These are phyloP conservation scores for Corymbia citriodora DNA, from an alignment of 441 rosid species.

Conservation along the genomic window DNA sequence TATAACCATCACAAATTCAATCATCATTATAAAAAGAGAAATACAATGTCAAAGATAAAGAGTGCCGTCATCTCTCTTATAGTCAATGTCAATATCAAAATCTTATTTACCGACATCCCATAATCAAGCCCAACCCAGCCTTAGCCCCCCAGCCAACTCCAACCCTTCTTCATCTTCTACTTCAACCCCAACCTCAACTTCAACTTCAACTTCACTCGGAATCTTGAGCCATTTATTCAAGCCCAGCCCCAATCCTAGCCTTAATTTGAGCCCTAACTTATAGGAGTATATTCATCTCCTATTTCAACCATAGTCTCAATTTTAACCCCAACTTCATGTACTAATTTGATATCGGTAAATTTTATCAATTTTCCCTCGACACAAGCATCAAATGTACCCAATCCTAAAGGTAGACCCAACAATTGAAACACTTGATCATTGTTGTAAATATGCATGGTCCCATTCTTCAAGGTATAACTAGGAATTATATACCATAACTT, in stretches of 20 bases:
- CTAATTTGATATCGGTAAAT: not conserved
- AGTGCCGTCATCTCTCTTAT: not conserved
- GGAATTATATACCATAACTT: not conserved
- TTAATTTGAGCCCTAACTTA: not conserved
- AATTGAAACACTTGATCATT: not conserved
- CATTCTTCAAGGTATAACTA: not conserved
- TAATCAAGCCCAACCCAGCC: not conserved
- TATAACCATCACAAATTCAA: not conserved
- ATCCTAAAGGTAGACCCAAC: not conserved
- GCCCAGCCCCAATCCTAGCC: not conserved
- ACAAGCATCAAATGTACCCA: not conserved
- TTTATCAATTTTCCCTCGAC: not conserved
- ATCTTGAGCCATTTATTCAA: not conserved
- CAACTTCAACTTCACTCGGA: not conserved
- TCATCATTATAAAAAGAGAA: not conserved
- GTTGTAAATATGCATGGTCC: not conserved
- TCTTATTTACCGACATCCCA: not conserved
- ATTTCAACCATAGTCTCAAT: not conserved
- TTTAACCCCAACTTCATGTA: not conserved
- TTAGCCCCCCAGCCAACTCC: not conserved
- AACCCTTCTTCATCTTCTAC: not conserved
- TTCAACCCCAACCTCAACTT: not conserved
- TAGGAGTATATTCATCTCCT: not conserved
- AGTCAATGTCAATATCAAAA: not conserved
- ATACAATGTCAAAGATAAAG: not conserved